Percentiles rank a stretch among this genome's conserved stretches.
Evolutionary conservation across 176 grass and related monocot species (phyloP).

Genomic region (Alopecurus myosuroides): DNA sequence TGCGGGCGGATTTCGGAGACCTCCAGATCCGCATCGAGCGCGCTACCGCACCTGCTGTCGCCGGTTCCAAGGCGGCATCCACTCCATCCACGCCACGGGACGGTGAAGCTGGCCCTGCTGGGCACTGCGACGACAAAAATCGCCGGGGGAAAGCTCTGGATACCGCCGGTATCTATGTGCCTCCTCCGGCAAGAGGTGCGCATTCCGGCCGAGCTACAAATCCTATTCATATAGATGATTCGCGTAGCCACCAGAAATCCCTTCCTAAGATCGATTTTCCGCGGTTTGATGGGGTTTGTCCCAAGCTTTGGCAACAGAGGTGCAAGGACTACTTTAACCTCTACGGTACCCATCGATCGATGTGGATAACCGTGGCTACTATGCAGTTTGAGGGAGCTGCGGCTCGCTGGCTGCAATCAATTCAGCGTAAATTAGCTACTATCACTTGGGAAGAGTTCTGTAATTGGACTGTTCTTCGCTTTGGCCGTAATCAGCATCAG

Average conservation of each 20-base stretch:
- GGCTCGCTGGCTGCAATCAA: not conserved
- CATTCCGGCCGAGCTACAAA: fast-evolving
- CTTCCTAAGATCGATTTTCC: not conserved
- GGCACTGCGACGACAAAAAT: not conserved
- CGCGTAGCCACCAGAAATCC: fast-evolving
- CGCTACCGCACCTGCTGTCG: too few relatives aligned
- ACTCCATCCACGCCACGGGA: not conserved
- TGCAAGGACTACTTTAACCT: not conserved
- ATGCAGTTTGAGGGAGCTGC: not conserved
- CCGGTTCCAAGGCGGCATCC: too few relatives aligned
- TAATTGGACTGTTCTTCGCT: not conserved
- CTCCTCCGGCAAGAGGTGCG: not conserved
- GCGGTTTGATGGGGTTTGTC: not conserved
- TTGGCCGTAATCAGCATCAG: not conserved
- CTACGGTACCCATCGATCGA: not conserved
- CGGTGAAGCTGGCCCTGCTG: not conserved
- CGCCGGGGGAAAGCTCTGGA: not conserved
- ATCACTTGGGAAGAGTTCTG: not conserved
- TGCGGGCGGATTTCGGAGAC: not conserved
- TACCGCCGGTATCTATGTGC: not conserved
- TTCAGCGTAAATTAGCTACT: not conserved
- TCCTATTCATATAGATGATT: not conserved
- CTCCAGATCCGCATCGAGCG: not conserved
- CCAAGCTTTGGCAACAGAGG: not conserved
- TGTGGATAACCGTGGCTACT: not conserved